A percentile compares a stretch with the other conserved stretches of the same genome.
phyloP scores from a whole-genome alignment of 179 eudicot genomes.

The Monotropa hypopitys region DNA sequence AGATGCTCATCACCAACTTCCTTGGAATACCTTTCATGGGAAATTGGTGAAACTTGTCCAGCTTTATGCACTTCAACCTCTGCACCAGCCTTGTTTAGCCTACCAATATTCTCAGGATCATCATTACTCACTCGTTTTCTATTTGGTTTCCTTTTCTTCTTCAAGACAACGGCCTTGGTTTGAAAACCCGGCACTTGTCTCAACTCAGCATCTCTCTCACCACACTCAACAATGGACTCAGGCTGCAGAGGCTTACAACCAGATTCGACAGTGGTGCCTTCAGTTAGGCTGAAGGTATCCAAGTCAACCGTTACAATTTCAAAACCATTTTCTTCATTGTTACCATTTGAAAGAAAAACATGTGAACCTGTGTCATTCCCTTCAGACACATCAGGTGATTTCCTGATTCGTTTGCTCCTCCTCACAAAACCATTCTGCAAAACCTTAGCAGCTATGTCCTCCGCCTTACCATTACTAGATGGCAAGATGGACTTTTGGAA shows the following conservation, averaged over 20 bases:
- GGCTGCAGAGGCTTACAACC: slow-evolving; percentile 30
- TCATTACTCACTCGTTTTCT: slow-evolving; percentile 50
- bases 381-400: slow-evolving; percentile 39
- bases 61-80: slow-evolving; percentile 19
- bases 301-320: slow-evolving; percentile 54
- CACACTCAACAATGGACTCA: slow-evolving; percentile 28
- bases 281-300: slow-evolving; percentile 43
- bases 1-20: slow-evolving; percentile 90
- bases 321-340: slow-evolving; percentile 46
- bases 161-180: slow-evolving; percentile 29
- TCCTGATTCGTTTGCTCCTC: slow-evolving; percentile 50
- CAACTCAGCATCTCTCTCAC: slow-evolving; percentile 38
- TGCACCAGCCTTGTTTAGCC: slow-evolving; percentile 19
- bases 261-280: slow-evolving; percentile 47
- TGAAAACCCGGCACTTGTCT: slow-evolving; percentile 50
- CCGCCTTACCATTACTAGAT: slow-evolving; percentile 22
- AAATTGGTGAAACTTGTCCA: slow-evolving; percentile 10
- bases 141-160: slow-evolving; percentile 78
- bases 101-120: slow-evolving; percentile 20
- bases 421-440: slow-evolving; percentile 37
- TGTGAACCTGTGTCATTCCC: slow-evolving; percentile 31
- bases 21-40: slow-evolving; percentile 28
- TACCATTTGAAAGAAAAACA: slow-evolving; percentile 39
- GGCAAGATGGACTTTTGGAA: slow-evolving; percentile 26
- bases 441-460: slow-evolving; percentile 24